Percentiles rank a stretch among this genome's conserved stretches.
These are phyloP conservation scores for Candida sakaeoensis DNA, from an alignment of 805 yeast genomes.

Conservation along the genomic window DNA sequence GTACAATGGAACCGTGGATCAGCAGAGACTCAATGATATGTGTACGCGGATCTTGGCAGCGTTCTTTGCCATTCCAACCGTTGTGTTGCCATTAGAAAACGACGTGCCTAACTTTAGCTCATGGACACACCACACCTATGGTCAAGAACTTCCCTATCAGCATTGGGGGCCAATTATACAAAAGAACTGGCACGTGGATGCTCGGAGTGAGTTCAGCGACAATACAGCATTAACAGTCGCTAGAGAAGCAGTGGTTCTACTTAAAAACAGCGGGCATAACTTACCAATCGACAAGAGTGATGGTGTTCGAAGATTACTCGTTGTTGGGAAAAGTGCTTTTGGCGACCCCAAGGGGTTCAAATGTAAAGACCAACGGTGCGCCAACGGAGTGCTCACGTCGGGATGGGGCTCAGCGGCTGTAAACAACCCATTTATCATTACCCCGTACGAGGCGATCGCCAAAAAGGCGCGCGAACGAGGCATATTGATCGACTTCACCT, in stretches of 20 bases:
- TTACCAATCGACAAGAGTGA: slow-evolving; percentile 48
- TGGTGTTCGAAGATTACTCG: slow-evolving; percentile 38
- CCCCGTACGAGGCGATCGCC: slow-evolving; percentile 56
- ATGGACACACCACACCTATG: slow-evolving; percentile 54
- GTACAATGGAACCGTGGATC: slow-evolving; percentile 52
- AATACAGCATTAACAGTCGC: slow-evolving; percentile 51
- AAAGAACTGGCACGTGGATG: slow-evolving; percentile 54
- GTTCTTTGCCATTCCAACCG: slow-evolving; percentile 42
- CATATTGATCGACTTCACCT: slow-evolving; percentile 42
- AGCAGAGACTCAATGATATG: slow-evolving; percentile 57
- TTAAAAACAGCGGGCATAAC: slow-evolving; percentile 49
- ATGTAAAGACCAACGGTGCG: slow-evolving; percentile 50
- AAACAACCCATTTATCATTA: slow-evolving; percentile 51
- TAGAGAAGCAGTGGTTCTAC: slow-evolving; percentile 52
- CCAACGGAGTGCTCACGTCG: slow-evolving; percentile 50
- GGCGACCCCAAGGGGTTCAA: slow-evolving; percentile 49
- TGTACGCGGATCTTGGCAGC: slow-evolving; percentile 57
- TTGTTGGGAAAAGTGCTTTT: slow-evolving; percentile 55
- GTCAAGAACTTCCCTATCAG: slow-evolving; percentile 52
- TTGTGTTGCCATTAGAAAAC: slow-evolving; percentile 36
- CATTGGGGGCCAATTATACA: slow-evolving; percentile 51
- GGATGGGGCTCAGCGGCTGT: slow-evolving; percentile 70
- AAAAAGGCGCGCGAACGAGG: slow-evolving; percentile 43
- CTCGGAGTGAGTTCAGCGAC: slow-evolving; percentile 45
- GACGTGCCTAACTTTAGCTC: slow-evolving; percentile 53